Evolutionary conservation across 352 stramenopile species (phyloP).

Genomic region (Phytopythium aichiense): DNA sequence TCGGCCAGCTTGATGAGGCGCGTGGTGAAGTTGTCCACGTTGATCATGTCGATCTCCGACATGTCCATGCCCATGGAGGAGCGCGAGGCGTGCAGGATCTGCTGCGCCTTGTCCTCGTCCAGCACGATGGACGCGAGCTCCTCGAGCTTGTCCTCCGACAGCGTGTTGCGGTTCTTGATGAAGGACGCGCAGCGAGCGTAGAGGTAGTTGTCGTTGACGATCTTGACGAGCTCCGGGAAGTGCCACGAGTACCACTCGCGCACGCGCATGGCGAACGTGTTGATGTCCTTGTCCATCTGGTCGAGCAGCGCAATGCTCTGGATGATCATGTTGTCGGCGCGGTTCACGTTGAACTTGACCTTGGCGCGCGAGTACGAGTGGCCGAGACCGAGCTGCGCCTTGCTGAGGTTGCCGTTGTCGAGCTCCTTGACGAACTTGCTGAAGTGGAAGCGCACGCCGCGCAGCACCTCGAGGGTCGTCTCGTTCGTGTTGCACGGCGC

Average conservation of each 20-base stretch:
- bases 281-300: constrained; percentile 99
- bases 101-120: constrained; percentile 95
- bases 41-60: constrained; percentile 99
- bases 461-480: constrained; percentile 94
- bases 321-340: constrained; percentile 99
- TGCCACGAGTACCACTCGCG: constrained; percentile 99
- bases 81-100: constrained; percentile 93
- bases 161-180: constrained; percentile 92
- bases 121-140: constrained; percentile 92
- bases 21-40: constrained; percentile 98
- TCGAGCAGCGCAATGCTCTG: constrained; percentile 99
- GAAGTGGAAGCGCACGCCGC: constrained; percentile 97
- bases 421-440: constrained; percentile 98
- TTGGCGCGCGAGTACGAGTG: constrained; percentile 99
- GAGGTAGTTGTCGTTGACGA: constrained; percentile 99
- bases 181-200: constrained; percentile 97
- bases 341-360: constrained; percentile 99
- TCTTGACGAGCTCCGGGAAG: constrained; percentile 99
- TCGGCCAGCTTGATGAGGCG: constrained; percentile 98
- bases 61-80: constrained; percentile 99
- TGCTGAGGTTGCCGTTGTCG: constrained; percentile 93
- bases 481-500: constrained; percentile 97
- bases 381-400: constrained; percentile 98
- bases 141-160: constrained; percentile 79
- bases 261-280: constrained; percentile 99